Evolutionary conservation across 768 basidiomycete species (phyloP), one percentile per base, ranked within the genome.

Genomic region (Boletus speciosus): DNA sequence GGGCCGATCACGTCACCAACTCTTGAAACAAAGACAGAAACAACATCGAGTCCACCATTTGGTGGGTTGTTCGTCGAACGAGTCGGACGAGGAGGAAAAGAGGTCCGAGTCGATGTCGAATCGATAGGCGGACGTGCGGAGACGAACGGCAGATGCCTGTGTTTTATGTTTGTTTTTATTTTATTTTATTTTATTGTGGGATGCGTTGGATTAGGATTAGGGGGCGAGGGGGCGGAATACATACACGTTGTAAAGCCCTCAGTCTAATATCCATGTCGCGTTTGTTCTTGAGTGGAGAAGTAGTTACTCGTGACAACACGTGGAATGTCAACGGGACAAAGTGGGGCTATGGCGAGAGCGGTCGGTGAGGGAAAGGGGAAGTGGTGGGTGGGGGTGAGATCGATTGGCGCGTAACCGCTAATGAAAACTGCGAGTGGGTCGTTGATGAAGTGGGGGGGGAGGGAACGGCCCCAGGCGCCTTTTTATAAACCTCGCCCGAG

Each of bases 51-150:
- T 55, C 59, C 65, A 66, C 63, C 65, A 67, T 21, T 59, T 66
- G 32, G 37, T 11, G 5, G 52, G 57, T 1, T 47, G 53, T 5
- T 66, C 61, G 35, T 67, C 65, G 39, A 63, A 63, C 31, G 61
- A 60, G 31, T 65, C 62, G 14, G 63, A 60, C 25, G 65, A 69
- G 19, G 32, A 34, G 11, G 67, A 69, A 2, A 63, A 69, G 4
- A 51, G n/a, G 19, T 61, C 59, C 32, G 67, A 65, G 47, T 67
- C 66, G 35, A 57, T 19, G 39, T 65, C 58, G 35, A 70, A 60
- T 32, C 31, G 12, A n/a, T 70, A 56, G 19, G 64, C 52, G 10
- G 58, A 51, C 2, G 50, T 10, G 45, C 55, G 48, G 15, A 55
- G 39, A 49, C 51, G 54, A 9, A 37, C 34, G 25, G 47, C 47